Evolutionary conservation across 345 rosid species (phyloP).

Genomic region (Cardamine occulta): DNA sequence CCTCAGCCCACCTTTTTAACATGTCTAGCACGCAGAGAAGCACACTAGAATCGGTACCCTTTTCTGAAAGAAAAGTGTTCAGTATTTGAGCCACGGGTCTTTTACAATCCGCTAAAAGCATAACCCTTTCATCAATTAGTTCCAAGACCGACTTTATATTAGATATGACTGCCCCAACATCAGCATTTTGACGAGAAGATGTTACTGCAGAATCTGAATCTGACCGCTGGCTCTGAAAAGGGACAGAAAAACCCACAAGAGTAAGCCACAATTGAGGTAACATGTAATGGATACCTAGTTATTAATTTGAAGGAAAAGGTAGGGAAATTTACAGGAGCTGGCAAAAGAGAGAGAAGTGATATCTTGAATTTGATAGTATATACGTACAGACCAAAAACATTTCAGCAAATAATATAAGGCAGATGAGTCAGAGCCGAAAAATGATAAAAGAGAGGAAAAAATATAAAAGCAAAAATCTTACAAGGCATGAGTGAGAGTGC

Average conservation of each 20-base stretch:
- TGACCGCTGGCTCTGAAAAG: slow-evolving; percentile 69
- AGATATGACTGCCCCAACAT: slow-evolving; percentile 75
- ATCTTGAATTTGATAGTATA: slow-evolving; percentile 22
- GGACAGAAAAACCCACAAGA: slow-evolving; percentile 26
- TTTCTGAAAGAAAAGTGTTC: slow-evolving; percentile 82
- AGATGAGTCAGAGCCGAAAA: slow-evolving; percentile 9
- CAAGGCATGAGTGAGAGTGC: slow-evolving; percentile 17
- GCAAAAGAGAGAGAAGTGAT: slow-evolving; percentile 28
- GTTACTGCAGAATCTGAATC: slow-evolving; percentile 89
- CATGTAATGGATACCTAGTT: slow-evolving; percentile 21
- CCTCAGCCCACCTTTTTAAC: slow-evolving; percentile 85
- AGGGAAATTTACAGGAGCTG: slow-evolving; percentile 17
- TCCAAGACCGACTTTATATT: slow-evolving; percentile 78
- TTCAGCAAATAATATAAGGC: slow-evolving; percentile 26
- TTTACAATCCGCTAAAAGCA: slow-evolving; percentile 86
- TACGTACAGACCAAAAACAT: slow-evolving; percentile 17
- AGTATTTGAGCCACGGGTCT: slow-evolving; percentile 69
- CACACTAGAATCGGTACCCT: slow-evolving; percentile 84
- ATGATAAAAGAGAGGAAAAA: slow-evolving; percentile 20
- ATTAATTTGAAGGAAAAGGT: background rate
- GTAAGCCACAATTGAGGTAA: slow-evolving; percentile 22
- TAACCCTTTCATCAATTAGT: slow-evolving; percentile 84
- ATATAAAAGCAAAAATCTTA: slow-evolving; percentile 17
- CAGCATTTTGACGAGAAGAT: slow-evolving; percentile 86
- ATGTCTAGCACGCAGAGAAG: slow-evolving; percentile 85